A percentile compares a stretch with the other conserved stretches of the same genome.
These are phyloP conservation scores for Quercus variabilis DNA, from an alignment of 306 rosid genomes.

Conservation along the genomic window DNA sequence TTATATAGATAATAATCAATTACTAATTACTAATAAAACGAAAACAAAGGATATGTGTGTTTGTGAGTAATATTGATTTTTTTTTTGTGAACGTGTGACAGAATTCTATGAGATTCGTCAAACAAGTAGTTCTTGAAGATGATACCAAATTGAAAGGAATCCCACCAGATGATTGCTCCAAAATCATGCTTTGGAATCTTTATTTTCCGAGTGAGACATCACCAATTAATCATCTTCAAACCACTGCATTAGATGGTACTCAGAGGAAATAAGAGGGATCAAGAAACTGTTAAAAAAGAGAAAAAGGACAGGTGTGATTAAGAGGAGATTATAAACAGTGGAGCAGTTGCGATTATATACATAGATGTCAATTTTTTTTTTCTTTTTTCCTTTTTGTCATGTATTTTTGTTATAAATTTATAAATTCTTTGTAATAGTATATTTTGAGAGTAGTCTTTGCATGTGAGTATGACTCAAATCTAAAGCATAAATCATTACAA, in stretches of 20 bases:
- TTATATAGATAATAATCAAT: too few species aligned
- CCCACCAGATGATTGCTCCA: constrained; percentile 82
- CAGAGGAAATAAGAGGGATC: background rate
- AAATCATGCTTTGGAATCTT: constrained; percentile 79
- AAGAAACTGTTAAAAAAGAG: constrained; percentile 7
- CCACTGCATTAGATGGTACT: constrained; percentile 12
- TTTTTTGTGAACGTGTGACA: constrained; percentile 13
- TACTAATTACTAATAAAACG: too few species aligned
- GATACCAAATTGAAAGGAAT: constrained; percentile 77
- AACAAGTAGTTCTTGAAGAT: constrained; percentile 94
- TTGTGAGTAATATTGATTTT: background rate
- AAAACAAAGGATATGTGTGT: background rate
- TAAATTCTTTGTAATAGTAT: background rate
- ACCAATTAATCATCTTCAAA: constrained; percentile 31
- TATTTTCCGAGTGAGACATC: constrained; percentile 28
- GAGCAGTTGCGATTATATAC: background rate
- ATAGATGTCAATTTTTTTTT: background rate
- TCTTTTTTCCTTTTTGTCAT: background rate
- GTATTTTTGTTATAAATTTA: background rate
- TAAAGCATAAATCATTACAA: too few species aligned
- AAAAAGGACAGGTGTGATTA: background rate
- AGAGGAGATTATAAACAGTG: background rate
- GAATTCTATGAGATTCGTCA: constrained; percentile 89
- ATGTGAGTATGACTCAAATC: background rate
- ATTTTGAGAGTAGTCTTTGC: background rate